phyloP scores from a whole-genome alignment of 495 filamentous ascomycete species.

The Massariosphaeria phaeospora region DNA sequence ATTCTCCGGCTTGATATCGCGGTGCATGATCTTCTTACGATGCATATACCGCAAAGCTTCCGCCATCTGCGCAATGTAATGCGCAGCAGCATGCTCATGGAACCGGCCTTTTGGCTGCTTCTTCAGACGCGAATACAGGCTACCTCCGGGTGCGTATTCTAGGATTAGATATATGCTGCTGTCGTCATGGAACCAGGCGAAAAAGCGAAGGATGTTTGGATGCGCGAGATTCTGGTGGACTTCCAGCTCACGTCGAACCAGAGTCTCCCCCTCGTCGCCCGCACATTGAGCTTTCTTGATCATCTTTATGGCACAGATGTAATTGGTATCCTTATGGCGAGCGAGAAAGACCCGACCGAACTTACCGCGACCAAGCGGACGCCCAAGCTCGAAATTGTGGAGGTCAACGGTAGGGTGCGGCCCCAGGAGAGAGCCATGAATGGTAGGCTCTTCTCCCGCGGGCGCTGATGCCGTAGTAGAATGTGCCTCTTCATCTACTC shows the following conservation, averaged over 20 bases:
- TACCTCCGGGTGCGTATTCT: constrained; percentile 83
- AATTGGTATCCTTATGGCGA: constrained; percentile 4
- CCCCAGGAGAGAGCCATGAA: no score
- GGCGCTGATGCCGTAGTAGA: no score
- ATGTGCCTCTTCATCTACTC: no score
- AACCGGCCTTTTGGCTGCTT: constrained; percentile 65
- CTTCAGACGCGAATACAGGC: constrained; percentile 86
- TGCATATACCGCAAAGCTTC: constrained; percentile 82
- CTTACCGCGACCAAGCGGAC: constrained; percentile 21
- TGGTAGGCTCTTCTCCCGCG: no score
- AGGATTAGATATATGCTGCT: constrained; percentile 85
- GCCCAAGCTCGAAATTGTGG: constrained; percentile 20
- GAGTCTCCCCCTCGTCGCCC: constrained; percentile 4
- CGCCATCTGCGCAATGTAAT: constrained; percentile 83
- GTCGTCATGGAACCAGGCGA: constrained; percentile 67
- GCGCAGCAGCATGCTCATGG: constrained; percentile 70
- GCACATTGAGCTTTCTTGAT: constrained; percentile 10
- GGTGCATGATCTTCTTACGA: constrained; percentile 96
- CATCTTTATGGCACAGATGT: constrained; percentile 21
- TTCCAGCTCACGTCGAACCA: constrained; percentile 21
- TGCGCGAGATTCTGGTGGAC: constrained; percentile 22
- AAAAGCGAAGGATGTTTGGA: constrained; percentile 15
- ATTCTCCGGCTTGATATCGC: constrained; percentile 97
- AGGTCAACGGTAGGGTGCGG: no score
- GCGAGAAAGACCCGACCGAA: constrained; percentile 20